A percentile compares a stretch with the other conserved stretches of the same genome.
phyloP scores from a whole-genome alignment of 805 yeast species.

The Kurtzmaniella fragi region DNA sequence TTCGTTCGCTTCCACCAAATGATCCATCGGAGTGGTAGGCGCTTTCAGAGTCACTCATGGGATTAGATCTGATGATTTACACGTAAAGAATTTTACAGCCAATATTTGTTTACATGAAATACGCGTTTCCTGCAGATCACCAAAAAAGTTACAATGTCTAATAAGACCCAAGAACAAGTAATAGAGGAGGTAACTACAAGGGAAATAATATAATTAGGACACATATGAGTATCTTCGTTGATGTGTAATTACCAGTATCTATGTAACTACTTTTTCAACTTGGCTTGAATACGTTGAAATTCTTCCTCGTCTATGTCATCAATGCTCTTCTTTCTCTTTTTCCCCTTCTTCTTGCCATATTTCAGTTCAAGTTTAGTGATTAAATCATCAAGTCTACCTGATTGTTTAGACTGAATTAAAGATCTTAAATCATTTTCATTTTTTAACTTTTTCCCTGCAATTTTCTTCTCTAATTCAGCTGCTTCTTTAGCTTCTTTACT shows the following conservation, averaged over 20 bases:
- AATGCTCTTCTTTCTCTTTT: slow-evolving; percentile 31
- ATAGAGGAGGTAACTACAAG: too few relatives aligned
- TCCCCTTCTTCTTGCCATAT: slow-evolving; percentile 35
- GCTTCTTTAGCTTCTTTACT: slow-evolving; percentile 68
- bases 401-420: slow-evolving; percentile 46
- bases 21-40: slow-evolving; percentile 11
- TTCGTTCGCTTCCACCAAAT: slow-evolving; percentile 5
- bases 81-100: neutral
- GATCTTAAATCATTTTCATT: slow-evolving; percentile 40
- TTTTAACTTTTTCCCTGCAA: slow-evolving; percentile 15
- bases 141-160: too few relatives aligned
- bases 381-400: slow-evolving; percentile 39
- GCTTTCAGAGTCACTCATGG: slow-evolving; percentile 4
- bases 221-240: too few relatives aligned
- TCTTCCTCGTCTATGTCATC: slow-evolving; percentile 41
- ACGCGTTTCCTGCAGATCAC: neutral
- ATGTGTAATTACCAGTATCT: neutral
- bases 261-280: slow-evolving; percentile 21
- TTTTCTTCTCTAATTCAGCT: slow-evolving; percentile 37
- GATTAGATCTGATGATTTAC: neutral
- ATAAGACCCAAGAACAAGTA: too few relatives aligned
- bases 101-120: neutral
- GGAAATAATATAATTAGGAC: too few relatives aligned
- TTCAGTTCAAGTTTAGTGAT: slow-evolving; percentile 46
- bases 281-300: slow-evolving; percentile 41